Percentiles rank a stretch among this genome's conserved stretches.
Conservation (phyloP, 208 protist species). For the Cochliopodium minus region DNA sequence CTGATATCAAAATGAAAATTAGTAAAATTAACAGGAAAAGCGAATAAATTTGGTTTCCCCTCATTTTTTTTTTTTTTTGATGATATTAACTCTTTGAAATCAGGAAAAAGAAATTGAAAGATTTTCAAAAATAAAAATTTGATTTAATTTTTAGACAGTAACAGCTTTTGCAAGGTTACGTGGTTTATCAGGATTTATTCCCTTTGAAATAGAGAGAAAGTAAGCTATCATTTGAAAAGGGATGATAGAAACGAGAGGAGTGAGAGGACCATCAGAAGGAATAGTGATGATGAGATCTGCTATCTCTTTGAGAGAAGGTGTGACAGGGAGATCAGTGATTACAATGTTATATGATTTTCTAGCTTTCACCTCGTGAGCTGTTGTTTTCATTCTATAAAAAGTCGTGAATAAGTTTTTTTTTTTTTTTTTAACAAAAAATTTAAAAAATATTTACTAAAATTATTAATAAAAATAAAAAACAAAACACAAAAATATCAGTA, state of each 20-base stretch:
- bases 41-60: too few species aligned
- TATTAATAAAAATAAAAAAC: too few species aligned
- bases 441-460: background rate
- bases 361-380: constrained; percentile 63
- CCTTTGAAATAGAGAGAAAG: constrained; percentile 62
- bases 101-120: background rate
- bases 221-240: constrained; percentile 89
- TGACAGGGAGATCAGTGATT: constrained; percentile 30
- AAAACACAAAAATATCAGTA: too few species aligned
- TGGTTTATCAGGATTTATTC: constrained; percentile 75
- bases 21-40: too few species aligned
- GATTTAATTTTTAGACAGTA: constrained; percentile 40
- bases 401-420: constrained; percentile 47
- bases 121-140: background rate
- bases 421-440: constrained; percentile 1
- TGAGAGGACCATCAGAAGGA: constrained; percentile 63
- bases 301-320: constrained; percentile 19
- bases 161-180: constrained; percentile 89
- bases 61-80: too few species aligned
- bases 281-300: constrained; percentile 20
- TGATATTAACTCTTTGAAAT: too few species aligned
- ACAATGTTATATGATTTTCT: constrained; percentile 45
- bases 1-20: too few species aligned
- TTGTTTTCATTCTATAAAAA: constrained; percentile 56
- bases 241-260: constrained; percentile 69